A percentile compares a stretch with the other conserved stretches of the same genome.
These are phyloP conservation scores for Hordeum pubiflorum DNA, from an alignment of 202 grass and related monocot species.

Conservation along the genomic window DNA sequence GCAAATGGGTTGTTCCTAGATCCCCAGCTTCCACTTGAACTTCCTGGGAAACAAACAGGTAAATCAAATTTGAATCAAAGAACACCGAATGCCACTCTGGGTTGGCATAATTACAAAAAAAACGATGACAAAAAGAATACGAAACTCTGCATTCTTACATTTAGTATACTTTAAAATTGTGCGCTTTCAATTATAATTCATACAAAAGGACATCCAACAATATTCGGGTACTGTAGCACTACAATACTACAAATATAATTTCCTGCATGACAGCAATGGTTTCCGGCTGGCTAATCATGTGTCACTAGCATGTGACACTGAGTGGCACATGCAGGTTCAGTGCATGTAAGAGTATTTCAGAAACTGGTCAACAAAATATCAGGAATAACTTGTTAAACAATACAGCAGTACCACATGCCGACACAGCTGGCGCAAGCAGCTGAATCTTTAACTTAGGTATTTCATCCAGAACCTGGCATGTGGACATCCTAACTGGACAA, in stretches of 20 bases:
- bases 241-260: not conserved
- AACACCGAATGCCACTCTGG: not conserved
- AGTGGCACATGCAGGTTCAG: constrained; percentile 25
- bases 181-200: not conserved
- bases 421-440: not conserved
- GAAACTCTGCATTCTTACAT: not conserved
- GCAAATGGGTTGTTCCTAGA: constrained; percentile 20
- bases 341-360: not conserved
- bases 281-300: constrained; percentile 7
- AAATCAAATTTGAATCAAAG: not conserved
- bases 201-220: not conserved
- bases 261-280: constrained; percentile 11
- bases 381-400: constrained; percentile 14
- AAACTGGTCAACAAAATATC: constrained; percentile 28
- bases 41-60: constrained; percentile 31
- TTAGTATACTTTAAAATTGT: not conserved
- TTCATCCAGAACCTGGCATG: not conserved
- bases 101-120: not conserved
- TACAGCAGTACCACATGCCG: not conserved
- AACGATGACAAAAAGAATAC: not conserved
- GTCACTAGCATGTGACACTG: not conserved
- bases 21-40: constrained; percentile 25
- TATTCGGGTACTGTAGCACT: not conserved
- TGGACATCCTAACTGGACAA: constrained; percentile 18
- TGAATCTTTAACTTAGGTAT: not conserved